Evolutionary conservation across 2,329 filamentous ascomycete genomes (phyloP).

Genomic region (Helotiales sp.): DNA sequence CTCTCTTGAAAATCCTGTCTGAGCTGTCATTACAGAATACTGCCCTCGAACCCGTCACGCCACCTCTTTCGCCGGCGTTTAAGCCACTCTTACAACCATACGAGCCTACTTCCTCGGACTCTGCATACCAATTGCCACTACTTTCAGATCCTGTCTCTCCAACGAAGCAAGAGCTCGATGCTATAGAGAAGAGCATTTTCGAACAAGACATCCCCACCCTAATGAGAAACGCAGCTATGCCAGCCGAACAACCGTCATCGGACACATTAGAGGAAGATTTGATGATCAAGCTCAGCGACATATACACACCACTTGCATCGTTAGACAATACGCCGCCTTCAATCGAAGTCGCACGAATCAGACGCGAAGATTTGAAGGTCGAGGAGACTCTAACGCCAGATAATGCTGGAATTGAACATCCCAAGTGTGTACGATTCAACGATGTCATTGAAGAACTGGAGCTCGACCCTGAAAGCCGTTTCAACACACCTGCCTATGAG

Average conservation of each 20-base stretch:
- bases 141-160: constrained; percentile 27
- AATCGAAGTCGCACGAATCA: constrained; percentile 12
- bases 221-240: constrained; percentile 4
- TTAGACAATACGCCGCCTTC: constrained; percentile 10
- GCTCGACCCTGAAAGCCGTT: constrained; percentile 8
- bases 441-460: constrained; percentile 28
- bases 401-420: constrained; percentile 3
- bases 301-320: constrained; percentile 40
- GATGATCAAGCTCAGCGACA: constrained; percentile 66
- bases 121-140: constrained; percentile 26
- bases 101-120: constrained; percentile 27
- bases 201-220: constrained; percentile 30
- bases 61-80: constrained; percentile 31
- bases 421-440: constrained; percentile 30
- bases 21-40: constrained; percentile 19
- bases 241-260: neutral
- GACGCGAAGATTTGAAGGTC: constrained; percentile 28
- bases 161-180: constrained; percentile 27
- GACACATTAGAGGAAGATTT: constrained; percentile 42
- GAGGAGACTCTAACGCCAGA: constrained; percentile 33
- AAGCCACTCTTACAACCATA: constrained; percentile 15
- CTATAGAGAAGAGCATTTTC: constrained; percentile 31
- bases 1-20: neutral
- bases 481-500: constrained; percentile 8
- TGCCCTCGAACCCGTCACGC: constrained; percentile 30